Percentiles rank a stretch among this genome's conserved stretches.
These are phyloP conservation scores for Aspergillus nidulans DNA, from an alignment of 495 filamentous ascomycete species.

Conservation along the genomic window DNA sequence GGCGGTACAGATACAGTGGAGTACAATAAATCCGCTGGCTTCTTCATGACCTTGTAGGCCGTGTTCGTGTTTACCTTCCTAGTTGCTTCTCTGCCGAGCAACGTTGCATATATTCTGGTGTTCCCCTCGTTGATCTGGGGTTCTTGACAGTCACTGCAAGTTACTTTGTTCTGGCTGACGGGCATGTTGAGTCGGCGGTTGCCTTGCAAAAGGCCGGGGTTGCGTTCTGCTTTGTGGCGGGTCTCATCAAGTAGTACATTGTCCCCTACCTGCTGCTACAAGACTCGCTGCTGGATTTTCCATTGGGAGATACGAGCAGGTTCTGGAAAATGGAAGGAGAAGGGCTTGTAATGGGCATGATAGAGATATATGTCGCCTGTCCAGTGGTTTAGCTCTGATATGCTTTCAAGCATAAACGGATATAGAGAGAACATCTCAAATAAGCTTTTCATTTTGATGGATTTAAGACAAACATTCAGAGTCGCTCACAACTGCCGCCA, in stretches of 20 bases:
- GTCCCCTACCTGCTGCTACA: conserved; percentile 12
- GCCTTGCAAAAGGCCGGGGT: conserved; percentile 9
- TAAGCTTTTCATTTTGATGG: no score
- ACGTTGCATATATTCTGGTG: neutral
- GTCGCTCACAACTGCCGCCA: no score
- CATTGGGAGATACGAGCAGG: conserved; percentile 2
- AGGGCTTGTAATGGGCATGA: no score
- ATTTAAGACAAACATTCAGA: no score
- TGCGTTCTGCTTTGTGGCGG: conserved; percentile 13
- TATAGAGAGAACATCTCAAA: no score
- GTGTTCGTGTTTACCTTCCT: neutral
- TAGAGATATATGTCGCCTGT: no score
- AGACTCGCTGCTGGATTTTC: conserved; percentile 9
- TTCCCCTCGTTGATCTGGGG: neutral
- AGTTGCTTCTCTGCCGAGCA: neutral
- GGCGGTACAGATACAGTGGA: conserved; percentile 15
- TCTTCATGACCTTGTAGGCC: conserved; percentile 4
- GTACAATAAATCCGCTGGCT: conserved; percentile 20
- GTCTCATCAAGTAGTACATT: conserved; percentile 9
- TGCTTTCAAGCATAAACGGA: no score
- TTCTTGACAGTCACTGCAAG: neutral
- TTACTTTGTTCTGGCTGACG: conserved; percentile 2
- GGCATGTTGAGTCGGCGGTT: neutral
- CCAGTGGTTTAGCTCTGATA: no score
- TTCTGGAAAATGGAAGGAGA: neutral